Percentiles rank a stretch among this genome's conserved stretches.
phyloP scores from a whole-genome alignment of 805 yeast species.

The Metschnikowia lachancei region DNA sequence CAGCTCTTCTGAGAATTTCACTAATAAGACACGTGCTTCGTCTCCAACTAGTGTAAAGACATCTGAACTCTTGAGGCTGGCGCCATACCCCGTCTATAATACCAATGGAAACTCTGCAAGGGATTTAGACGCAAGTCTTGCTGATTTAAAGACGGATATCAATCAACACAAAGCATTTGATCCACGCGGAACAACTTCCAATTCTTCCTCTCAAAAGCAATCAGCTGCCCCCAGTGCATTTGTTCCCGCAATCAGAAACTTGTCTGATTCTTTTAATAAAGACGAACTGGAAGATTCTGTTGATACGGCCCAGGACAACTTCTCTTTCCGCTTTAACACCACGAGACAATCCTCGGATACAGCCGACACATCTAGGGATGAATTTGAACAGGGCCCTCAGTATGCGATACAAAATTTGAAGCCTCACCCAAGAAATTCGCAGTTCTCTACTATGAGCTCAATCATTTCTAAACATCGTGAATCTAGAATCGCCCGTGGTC shows the following conservation, averaged over 20 bases:
- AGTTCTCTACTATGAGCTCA: slow-evolving; percentile 42
- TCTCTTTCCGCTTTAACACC: slow-evolving; percentile 7
- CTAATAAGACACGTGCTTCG: slow-evolving; percentile 14
- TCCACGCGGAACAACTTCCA: slow-evolving; percentile 13
- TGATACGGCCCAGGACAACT: slow-evolving; percentile 9
- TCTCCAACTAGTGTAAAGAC: slow-evolving; percentile 16
- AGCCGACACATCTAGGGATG: slow-evolving; percentile 20
- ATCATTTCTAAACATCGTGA: slow-evolving; percentile 35
- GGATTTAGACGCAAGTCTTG: slow-evolving; percentile 27
- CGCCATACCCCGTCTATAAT: slow-evolving; percentile 15
- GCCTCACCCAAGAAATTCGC: slow-evolving; percentile 26
- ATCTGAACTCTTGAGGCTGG: slow-evolving; percentile 9
- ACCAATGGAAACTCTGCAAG: background rate
- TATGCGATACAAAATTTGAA: slow-evolving; percentile 4
- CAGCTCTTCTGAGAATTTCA: slow-evolving; percentile 9
- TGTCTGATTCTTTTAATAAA: slow-evolving; percentile 6
- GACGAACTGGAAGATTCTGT: slow-evolving; percentile 2
- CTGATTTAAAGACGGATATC: slow-evolving; percentile 29
- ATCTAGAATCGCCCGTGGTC: slow-evolving; percentile 7
- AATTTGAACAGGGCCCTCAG: slow-evolving; percentile 25
- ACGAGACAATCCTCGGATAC: slow-evolving; percentile 10
- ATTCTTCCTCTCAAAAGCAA: background rate
- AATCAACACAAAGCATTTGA: slow-evolving; percentile 23
- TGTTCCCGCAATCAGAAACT: slow-evolving; percentile 13
- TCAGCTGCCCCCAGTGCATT: background rate